Conservation (phyloP, 2,329 filamentous ascomycete genomes). For the Podosphaera xanthii region DNA sequence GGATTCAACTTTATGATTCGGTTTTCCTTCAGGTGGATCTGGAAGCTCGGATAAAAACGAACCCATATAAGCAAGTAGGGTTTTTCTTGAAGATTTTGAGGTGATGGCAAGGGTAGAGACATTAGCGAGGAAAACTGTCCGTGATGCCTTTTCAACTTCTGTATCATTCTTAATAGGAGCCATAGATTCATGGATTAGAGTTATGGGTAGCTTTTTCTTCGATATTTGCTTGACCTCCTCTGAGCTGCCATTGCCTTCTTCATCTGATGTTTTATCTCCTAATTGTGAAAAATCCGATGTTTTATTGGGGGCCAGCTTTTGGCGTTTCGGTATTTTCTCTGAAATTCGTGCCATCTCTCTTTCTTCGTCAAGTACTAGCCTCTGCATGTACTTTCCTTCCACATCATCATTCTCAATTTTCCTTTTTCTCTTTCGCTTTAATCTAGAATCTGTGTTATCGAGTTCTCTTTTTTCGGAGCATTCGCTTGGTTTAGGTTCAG, state of each 20-base stretch:
- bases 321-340: slow-evolving; percentile 25
- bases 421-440: slow-evolving; percentile 37
- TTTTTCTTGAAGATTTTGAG: slow-evolving; percentile 60
- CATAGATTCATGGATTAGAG: slow-evolving; percentile 30
- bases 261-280: slow-evolving; percentile 10
- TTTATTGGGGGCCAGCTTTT: slow-evolving; percentile 21
- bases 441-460: slow-evolving; percentile 20
- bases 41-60: slow-evolving; percentile 41
- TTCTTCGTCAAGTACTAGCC: slow-evolving; percentile 35
- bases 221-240: slow-evolving; percentile 17
- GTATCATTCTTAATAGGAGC: slow-evolving; percentile 27
- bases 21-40: slow-evolving; percentile 21
- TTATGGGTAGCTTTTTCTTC: slow-evolving; percentile 12
- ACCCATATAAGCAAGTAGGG: slow-evolving; percentile 51
- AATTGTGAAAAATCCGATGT: slow-evolving; percentile 14
- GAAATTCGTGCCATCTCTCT: slow-evolving; percentile 26
- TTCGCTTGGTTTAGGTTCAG: slow-evolving; percentile 17
- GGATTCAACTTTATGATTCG: slow-evolving; percentile 58
- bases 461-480: slow-evolving; percentile 20
- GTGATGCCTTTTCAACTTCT: slow-evolving; percentile 64
- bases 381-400: slow-evolving; percentile 46
- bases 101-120: slow-evolving; percentile 66
- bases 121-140: slow-evolving; percentile 85
- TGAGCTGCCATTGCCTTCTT: slow-evolving; percentile 12
- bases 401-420: slow-evolving; percentile 41